These are phyloP conservation scores for Arbutus unedo DNA, from an alignment of 148 eudicot genomes.

Conservation along the genomic window DNA sequence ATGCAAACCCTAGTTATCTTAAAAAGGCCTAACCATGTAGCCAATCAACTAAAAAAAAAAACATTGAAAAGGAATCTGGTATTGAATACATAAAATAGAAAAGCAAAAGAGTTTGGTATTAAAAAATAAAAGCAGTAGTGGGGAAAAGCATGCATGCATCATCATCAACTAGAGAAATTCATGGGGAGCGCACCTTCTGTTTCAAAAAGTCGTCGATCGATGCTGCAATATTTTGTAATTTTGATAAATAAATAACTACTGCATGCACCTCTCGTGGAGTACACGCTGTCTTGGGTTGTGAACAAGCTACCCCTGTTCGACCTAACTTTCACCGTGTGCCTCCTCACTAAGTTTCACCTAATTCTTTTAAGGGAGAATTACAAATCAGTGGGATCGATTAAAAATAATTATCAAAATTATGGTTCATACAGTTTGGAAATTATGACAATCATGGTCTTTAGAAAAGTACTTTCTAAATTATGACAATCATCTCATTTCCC, in stretches of 20 bases:
- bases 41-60: neutral
- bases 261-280: constrained; percentile 11
- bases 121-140: neutral
- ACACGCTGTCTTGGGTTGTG: neutral
- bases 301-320: neutral
- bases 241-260: neutral
- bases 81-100: neutral
- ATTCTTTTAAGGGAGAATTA: no score
- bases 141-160: neutral
- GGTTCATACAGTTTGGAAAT: no score
- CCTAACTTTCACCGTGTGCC: neutral
- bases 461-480: no score
- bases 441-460: no score
- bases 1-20: no score
- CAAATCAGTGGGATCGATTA: no score
- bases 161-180: neutral
- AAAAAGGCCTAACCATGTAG: no score
- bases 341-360: neutral
- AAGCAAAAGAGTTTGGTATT: neutral
- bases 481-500: no score
- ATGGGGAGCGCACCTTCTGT: neutral
- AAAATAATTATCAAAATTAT: no score
- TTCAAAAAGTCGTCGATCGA: neutral
- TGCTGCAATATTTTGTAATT: neutral
- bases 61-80: neutral